These are phyloP conservation scores for Phytophthora aleatoria DNA, from an alignment of 352 stramenopile species.

Conservation along the genomic window DNA sequence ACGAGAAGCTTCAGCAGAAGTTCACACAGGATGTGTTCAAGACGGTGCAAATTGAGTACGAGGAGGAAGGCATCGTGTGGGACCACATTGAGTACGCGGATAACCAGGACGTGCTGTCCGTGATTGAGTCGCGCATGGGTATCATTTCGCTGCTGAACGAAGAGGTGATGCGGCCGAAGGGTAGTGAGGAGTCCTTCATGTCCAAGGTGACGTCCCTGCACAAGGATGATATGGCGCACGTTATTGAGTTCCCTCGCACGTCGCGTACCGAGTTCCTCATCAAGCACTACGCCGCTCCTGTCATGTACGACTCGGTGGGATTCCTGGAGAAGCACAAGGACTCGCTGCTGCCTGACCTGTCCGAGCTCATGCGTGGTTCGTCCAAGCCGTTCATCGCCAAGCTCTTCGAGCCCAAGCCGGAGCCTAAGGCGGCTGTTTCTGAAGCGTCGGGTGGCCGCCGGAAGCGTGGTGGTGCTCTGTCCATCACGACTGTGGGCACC, in stretches of 20 bases:
- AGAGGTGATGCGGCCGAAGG: slow-evolving; percentile 89
- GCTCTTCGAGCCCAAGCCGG: slow-evolving; percentile 75
- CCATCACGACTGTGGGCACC: slow-evolving; percentile 77
- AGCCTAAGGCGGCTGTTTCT: slow-evolving; percentile 40
- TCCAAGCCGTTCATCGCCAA: slow-evolving; percentile 72
- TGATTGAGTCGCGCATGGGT: slow-evolving; percentile 89
- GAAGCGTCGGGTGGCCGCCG: slow-evolving; percentile 44
- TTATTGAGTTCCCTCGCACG: slow-evolving; percentile 85
- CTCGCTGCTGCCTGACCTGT: slow-evolving; percentile 93
- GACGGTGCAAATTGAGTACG: slow-evolving; percentile 95
- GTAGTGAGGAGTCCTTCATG: slow-evolving; percentile 86
- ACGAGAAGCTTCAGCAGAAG: slow-evolving; percentile 94
- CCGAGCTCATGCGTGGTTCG: slow-evolving; percentile 83
- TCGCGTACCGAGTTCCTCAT: slow-evolving; percentile 93
- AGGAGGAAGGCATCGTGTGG: slow-evolving; percentile 93
- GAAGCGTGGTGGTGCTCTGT: slow-evolving; percentile 63
- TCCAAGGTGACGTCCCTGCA: slow-evolving; percentile 84
- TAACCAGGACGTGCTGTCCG: slow-evolving; percentile 88
- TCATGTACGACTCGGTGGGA: slow-evolving; percentile 93
- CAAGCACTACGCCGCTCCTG: slow-evolving; percentile 94
- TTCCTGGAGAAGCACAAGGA: slow-evolving; percentile 98
- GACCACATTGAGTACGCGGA: slow-evolving; percentile 92
- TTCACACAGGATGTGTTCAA: slow-evolving; percentile 93
- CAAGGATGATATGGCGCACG: slow-evolving; percentile 84
- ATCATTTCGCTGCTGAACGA: slow-evolving; percentile 92